Evolutionary conservation across 2,329 filamentous ascomycete species (phyloP), one percentile per base, ranked within the genome.

Genomic region (Hypoxylon sp.): DNA sequence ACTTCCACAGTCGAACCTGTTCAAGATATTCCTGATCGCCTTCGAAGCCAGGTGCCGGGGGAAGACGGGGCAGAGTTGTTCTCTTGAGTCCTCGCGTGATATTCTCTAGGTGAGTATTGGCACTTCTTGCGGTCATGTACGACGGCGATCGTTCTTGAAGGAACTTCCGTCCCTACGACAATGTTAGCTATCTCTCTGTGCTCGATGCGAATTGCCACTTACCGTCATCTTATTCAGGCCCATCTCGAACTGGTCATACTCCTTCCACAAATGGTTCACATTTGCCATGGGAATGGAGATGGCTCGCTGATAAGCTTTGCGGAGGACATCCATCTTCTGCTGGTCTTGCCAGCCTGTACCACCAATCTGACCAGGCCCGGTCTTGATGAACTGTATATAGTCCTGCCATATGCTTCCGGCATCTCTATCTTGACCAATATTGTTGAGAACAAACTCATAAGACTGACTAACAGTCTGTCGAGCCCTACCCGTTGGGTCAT

Each of bases 211-310:
- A 30, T 12, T 34, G 14, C 7, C 29, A 81, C 87, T 76, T 84
- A 94, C 92, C 43, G 94, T 96, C 70, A 93, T 88, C 79, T 97
- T 98, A 82, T 97, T 97, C 63, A 97, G 80, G 5, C 90, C 88
- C 87, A 96, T 94, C 80, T 99, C 96, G 75, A 99, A 99, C 71
- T 92, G 90, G 77, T 98, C 94, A 75, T 99, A 99, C 75, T 99
- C 95, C 77, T 96, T 97, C 96, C 96, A 99, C 12, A 99, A 82
- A 55, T 86, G 87, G 74, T 95, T 92, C 51, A 97, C 88, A 30
- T 91, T 91, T 58, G 90, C 88, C 68, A 93, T 97, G 3, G 96
- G 96, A 39, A 97, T 88, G 70, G 88, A 90, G 62, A 97, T 92
- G 12, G 95, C 95, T 56, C 91, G 91, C 74, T 97, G 94, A 77